phyloP scores from a whole-genome alignment of 148 eudicot genomes.

The Beta vulgaris region DNA sequence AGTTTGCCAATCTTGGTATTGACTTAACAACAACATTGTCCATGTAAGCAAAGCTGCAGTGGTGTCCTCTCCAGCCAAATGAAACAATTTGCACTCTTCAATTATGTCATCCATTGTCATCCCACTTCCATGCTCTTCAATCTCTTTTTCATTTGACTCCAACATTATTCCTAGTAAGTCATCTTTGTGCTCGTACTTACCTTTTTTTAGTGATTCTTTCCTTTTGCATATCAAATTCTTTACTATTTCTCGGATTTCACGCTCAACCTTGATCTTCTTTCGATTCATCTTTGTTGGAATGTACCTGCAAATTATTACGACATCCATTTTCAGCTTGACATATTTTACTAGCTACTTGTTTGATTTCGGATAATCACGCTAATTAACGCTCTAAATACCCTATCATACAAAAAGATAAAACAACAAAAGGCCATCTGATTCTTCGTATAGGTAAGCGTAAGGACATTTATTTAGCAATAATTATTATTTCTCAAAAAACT shows the following conservation, averaged over 20 bases:
- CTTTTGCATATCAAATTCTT: neutral
- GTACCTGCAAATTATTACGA: neutral
- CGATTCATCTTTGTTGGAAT: conserved; percentile 2
- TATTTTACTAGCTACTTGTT: too few relatives aligned
- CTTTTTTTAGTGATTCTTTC: neutral
- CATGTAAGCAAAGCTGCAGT: conserved; percentile 14
- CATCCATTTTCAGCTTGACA: too few relatives aligned
- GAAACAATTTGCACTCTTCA: conserved; percentile 24
- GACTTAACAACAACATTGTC: conserved; percentile 21
- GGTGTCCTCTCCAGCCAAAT: conserved; percentile 22
- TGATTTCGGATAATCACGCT: too few relatives aligned
- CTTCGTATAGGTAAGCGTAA: too few relatives aligned
- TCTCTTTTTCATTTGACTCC: conserved; percentile 17
- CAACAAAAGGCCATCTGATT: too few relatives aligned
- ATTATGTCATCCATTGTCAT: conserved; percentile 19
- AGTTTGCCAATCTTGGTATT: conserved; percentile 23
- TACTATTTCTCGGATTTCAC: neutral
- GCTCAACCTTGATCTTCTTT: neutral
- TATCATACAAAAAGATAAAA: too few relatives aligned
- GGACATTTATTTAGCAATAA: too few relatives aligned
- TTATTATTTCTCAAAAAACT: too few relatives aligned
- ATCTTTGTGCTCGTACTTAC: neutral
- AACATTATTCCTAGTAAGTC: conserved; percentile 28
- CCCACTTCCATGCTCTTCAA: neutral
- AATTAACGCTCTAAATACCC: too few relatives aligned